A percentile compares a stretch with the other conserved stretches of the same genome.
phyloP scores from a whole-genome alignment of 1,284 basidiomycete genomes.

The Violaceomyces palustris region DNA sequence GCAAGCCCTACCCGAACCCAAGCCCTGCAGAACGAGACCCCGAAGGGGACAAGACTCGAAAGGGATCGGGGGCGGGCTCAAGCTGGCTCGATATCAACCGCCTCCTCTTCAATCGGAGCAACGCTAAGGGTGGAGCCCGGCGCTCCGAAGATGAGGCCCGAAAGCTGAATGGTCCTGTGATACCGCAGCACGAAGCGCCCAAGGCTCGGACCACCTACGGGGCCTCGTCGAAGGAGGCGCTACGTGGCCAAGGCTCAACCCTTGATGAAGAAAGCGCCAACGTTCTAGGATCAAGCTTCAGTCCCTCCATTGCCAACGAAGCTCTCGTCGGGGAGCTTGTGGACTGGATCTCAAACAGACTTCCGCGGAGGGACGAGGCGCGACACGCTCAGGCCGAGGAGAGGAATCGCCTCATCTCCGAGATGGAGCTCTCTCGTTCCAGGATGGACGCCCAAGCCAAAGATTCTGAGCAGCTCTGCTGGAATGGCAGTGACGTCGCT shows the following conservation, averaged over 20 bases:
- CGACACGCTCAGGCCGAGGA: slow-evolving; percentile 29
- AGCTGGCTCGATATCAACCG: slow-evolving; percentile 45
- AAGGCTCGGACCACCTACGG: background rate
- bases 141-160: background rate
- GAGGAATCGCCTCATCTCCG: slow-evolving; percentile 11
- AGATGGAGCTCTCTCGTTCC: slow-evolving; percentile 12
- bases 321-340: slow-evolving; percentile 39
- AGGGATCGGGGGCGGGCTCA: slow-evolving; percentile 1
- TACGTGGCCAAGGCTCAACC: background rate
- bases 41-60: slow-evolving; percentile 5
- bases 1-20: slow-evolving; percentile 25
- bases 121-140: slow-evolving; percentile 1
- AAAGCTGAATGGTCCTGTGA: background rate
- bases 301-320: slow-evolving; percentile 22
- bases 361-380: slow-evolving; percentile 35
- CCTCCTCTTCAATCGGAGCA: slow-evolving; percentile 26
- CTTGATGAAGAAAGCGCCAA: slow-evolving; percentile 1
- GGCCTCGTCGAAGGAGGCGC: background rate
- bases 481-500: background rate
- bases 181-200: background rate
- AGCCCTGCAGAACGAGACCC: slow-evolving; percentile 6
- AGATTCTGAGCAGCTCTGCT: background rate
- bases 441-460: background rate
- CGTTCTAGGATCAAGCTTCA: slow-evolving; percentile 15
- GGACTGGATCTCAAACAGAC: slow-evolving; percentile 45